These are phyloP conservation scores for Cutaneotrichosporon mucoides DNA, from an alignment of 1,284 basidiomycete genomes.

Conservation along the genomic window DNA sequence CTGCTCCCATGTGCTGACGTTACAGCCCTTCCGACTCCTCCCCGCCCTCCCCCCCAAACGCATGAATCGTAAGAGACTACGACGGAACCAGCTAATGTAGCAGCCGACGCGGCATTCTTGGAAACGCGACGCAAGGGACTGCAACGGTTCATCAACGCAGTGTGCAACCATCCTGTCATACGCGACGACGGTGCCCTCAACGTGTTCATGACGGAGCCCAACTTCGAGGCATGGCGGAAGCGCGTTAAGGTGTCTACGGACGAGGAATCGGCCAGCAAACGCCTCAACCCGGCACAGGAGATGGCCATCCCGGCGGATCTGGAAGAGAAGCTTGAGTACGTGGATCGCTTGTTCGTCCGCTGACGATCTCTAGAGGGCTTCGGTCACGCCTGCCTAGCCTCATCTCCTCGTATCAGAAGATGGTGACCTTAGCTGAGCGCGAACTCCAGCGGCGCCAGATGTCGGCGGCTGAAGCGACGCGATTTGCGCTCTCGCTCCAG, in stretches of 20 bases:
- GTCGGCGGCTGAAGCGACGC: constrained; percentile 74
- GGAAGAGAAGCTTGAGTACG: constrained; percentile 77
- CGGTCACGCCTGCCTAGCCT: constrained; percentile 66
- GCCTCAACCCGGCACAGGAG: constrained; percentile 76
- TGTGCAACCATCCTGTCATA: constrained; percentile 83
- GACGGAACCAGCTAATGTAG: constrained; percentile 3
- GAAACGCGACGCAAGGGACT: constrained; percentile 83
- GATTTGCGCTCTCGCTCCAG: constrained; percentile 73
- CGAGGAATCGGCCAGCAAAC: constrained; percentile 77
- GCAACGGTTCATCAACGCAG: constrained; percentile 71
- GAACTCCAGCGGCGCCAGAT: constrained; percentile 79
- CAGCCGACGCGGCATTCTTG: constrained; percentile 79
- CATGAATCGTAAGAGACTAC: constrained; percentile 64
- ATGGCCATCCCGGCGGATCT: constrained; percentile 88
- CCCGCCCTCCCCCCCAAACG: constrained; percentile 83
- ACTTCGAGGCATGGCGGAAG: constrained; percentile 82
- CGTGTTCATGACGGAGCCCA: constrained; percentile 73
- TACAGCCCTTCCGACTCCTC: constrained; percentile 85
- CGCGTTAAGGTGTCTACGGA: constrained; percentile 60
- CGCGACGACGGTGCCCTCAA: constrained; percentile 77
- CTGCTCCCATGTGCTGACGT: too few species aligned
- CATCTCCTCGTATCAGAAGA: constrained; percentile 79
- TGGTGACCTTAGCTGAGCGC: constrained; percentile 76
- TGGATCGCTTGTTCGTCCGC: constrained; percentile 5
- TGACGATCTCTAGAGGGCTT: constrained; percentile 55